Percentiles rank a stretch among this genome's conserved stretches.
These are phyloP conservation scores for Colletotrichum lentis DNA, from an alignment of 2,329 filamentous ascomycete species.

Conservation along the genomic window DNA sequence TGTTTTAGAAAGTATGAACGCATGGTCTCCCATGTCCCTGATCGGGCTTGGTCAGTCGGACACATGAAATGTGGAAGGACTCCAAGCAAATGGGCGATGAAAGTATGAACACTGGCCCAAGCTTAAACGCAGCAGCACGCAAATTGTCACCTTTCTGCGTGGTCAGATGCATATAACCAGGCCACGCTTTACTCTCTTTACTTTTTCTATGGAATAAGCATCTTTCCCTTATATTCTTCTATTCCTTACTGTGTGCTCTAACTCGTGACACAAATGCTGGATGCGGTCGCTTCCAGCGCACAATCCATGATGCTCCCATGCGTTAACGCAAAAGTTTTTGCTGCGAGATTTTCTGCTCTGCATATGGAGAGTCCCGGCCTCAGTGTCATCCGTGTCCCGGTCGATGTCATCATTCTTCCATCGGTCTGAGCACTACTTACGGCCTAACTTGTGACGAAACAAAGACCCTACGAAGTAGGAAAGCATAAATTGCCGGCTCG, in stretches of 20 bases:
- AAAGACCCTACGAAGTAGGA: not conserved
- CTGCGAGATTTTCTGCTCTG: not conserved
- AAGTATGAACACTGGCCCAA: not conserved
- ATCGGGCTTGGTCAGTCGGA: too few relatives aligned
- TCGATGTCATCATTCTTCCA: not conserved
- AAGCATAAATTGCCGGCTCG: not conserved
- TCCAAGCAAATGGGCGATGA: not conserved
- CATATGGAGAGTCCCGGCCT: not conserved
- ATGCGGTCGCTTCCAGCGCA: not conserved
- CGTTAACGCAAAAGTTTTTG: not conserved
- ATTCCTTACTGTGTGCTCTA: too few relatives aligned
- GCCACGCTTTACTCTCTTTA: too few relatives aligned
- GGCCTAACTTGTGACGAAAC: not conserved
- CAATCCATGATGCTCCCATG: not conserved
- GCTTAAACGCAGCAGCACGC: not conserved
- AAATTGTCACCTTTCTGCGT: too few relatives aligned
- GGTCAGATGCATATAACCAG: too few relatives aligned
- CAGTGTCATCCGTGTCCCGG: too few relatives aligned
- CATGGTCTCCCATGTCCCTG: too few relatives aligned
- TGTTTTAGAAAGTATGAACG: too few relatives aligned
- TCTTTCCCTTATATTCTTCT: too few relatives aligned
- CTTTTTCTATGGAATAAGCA: too few relatives aligned
- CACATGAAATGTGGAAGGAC: too few relatives aligned
- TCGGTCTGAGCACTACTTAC: not conserved
- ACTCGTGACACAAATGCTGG: not conserved